Percentiles rank a stretch among this genome's conserved stretches.
Conservation (phyloP, 2,329 filamentous ascomycete species). For the Aureobasidium vineae region DNA sequence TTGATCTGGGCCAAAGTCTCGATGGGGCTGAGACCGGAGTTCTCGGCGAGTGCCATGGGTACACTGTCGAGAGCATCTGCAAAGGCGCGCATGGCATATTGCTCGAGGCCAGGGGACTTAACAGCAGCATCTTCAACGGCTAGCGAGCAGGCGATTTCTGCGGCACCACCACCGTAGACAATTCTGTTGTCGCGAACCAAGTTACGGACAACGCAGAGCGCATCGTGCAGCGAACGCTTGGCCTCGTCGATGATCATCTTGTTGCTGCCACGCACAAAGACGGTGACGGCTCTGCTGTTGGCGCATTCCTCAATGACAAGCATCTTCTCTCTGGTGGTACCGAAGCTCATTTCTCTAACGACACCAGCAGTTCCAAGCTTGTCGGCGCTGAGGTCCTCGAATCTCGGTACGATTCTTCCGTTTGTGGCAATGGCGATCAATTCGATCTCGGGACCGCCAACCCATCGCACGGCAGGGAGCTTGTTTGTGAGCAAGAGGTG, state of each 20-base stretch:
- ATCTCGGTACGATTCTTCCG: slow-evolving; percentile 93
- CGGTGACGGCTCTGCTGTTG: slow-evolving; percentile 92
- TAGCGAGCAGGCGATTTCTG: slow-evolving; percentile 94
- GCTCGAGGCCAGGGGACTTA: slow-evolving; percentile 88
- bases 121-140: slow-evolving; percentile 94
- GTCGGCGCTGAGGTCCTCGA: slow-evolving; percentile 86
- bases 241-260: slow-evolving; percentile 99
- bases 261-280: slow-evolving; percentile 96
- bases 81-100: slow-evolving; percentile 99
- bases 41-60: slow-evolving; percentile 95
- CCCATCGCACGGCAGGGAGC: slow-evolving; percentile 94
- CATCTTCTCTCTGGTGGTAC: slow-evolving; percentile 99
- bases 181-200: slow-evolving; percentile 94
- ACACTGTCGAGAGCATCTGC: slow-evolving; percentile 90
- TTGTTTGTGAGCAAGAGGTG: slow-evolving; percentile 95
- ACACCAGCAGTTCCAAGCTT: slow-evolving; percentile 90
- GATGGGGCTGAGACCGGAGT: slow-evolving; percentile 93
- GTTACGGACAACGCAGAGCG: slow-evolving; percentile 95
- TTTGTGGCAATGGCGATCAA: slow-evolving; percentile 98
- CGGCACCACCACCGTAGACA: slow-evolving; percentile 94
- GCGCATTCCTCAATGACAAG: slow-evolving; percentile 98
- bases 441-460: slow-evolving; percentile 96
- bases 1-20: slow-evolving; percentile 94
- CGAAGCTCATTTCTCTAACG: slow-evolving; percentile 93
- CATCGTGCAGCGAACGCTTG: slow-evolving; percentile 95